These are phyloP conservation scores for Fraxinus platypoda DNA, from an alignment of 305 asterid species.

Conservation along the genomic window DNA sequence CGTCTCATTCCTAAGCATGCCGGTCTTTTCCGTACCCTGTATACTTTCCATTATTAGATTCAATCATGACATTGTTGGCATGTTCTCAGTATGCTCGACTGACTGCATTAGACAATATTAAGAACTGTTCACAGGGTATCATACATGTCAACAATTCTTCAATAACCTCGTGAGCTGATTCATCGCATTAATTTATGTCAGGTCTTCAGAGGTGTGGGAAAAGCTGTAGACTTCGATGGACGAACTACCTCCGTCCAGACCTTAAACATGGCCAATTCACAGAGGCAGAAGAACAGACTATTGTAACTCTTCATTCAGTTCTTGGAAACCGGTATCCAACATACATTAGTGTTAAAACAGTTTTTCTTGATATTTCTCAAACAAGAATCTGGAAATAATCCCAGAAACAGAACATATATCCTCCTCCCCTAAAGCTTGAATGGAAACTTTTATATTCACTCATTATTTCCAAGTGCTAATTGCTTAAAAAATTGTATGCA, in stretches of 20 bases:
- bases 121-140: not conserved
- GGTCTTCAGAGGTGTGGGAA: conserved; percentile 91
- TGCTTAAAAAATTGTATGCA: not conserved
- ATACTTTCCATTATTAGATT: not conserved
- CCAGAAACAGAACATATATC: not conserved
- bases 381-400: not conserved
- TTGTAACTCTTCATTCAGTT: conserved; percentile 80
- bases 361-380: not conserved
- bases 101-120: not conserved
- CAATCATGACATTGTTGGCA: not conserved
- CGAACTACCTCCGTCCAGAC: conserved; percentile 89
- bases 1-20: conserved; percentile 98
- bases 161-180: not conserved
- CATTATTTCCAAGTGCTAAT: not conserved
- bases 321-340: conserved; percentile 69
- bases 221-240: conserved; percentile 86
- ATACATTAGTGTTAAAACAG: not conserved
- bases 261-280: conserved; percentile 89
- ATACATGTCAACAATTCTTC: not conserved
- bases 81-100: not conserved
- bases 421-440: not conserved
- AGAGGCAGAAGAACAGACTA: conserved; percentile 74
- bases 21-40: conserved; percentile 31
- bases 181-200: conserved; percentile 25
- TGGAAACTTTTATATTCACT: not conserved